phyloP scores from a whole-genome alignment of 352 stramenopile genomes.

The Peronospora belbahrii region DNA sequence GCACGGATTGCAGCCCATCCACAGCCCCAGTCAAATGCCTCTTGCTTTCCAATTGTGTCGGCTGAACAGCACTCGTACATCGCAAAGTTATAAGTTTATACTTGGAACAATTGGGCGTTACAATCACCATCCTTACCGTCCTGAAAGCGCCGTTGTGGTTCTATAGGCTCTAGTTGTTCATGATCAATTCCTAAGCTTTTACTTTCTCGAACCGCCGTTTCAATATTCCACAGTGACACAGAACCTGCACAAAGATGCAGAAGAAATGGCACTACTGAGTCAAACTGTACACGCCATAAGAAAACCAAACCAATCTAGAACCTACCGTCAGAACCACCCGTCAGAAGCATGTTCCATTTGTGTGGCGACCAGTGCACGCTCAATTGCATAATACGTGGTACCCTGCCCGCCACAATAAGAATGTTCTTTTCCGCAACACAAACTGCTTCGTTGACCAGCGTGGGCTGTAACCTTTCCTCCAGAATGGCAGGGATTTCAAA shows the following conservation, averaged over 20 bases:
- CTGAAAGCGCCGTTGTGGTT: constrained; percentile 73
- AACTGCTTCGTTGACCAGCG: constrained; percentile 7
- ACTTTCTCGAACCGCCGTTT: constrained; percentile 16
- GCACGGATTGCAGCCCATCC: constrained; percentile 77
- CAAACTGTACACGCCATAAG: not conserved
- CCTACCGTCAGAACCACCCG: constrained; percentile 66
- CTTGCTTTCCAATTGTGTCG: constrained; percentile 75
- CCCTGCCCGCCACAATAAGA: constrained; percentile 35
- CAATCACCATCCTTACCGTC: constrained; percentile 39
- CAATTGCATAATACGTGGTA: constrained; percentile 51
- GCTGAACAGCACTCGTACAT: constrained; percentile 26
- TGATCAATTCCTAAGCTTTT: not conserved
- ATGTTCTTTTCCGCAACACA: constrained; percentile 37
- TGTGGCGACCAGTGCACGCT: constrained; percentile 69
- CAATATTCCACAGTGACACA: constrained; percentile 71
- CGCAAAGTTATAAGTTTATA: constrained; percentile 8
- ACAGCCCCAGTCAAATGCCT: constrained; percentile 75
- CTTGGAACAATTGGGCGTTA: not conserved
- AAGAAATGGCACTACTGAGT: not conserved
- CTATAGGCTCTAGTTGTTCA: constrained; percentile 24
- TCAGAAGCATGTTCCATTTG: constrained; percentile 67
- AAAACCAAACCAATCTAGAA: not conserved
- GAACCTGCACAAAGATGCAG: constrained; percentile 39
- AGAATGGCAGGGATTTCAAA: constrained; percentile 52
- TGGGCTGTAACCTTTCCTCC: constrained; percentile 25